Evolutionary conservation across 2,329 filamentous ascomycete species (phyloP), one percentile per base, ranked within the genome.

Genomic region (Ophiostoma piceae): DNA sequence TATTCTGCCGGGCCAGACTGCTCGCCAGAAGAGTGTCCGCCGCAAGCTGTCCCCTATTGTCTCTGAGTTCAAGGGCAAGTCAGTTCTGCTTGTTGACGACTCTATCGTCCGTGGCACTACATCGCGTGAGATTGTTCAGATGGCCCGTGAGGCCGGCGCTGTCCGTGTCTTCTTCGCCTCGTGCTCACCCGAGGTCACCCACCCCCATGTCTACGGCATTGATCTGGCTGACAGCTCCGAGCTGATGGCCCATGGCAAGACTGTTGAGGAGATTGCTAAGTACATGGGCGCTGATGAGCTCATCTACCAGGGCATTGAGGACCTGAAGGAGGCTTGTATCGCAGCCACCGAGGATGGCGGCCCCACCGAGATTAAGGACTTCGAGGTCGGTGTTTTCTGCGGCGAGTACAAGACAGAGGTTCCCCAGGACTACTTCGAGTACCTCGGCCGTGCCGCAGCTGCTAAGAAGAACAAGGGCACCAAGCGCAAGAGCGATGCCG

Each of bases 371-470:
- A 66, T 73, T 39, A 62, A 41, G 9, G 83, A 90, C 70, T 97
- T 97, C 74, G 94, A 98, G 77, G 88, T 96, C 2, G 94, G 94
- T 69, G 94, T 97, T 9, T 97, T 98, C 81, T 92, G 89, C 76
- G 94, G 94, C 65, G 87, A 88, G 73, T 97, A 97, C 79, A 84
- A 92, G 72, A 97, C 94, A 0, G 87, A 88, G 0, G 90, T 97
- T 1, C 86, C 90, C 1, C 85, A 88, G 7, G 88, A 86, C 51
- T 97, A 97, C 80, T 95, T 97, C 74, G 87, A 92, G 74, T 91
- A 92, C 75, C 83, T 96, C 5, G 89, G 92, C 79, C 82, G 84
- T 71, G 80, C 93, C 22, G 84, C 92, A 68, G 90, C 90, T 66
- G 57, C 26, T 2, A 57, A 60, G 60, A 88, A 92, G 78, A 89